A percentile compares a stretch with the other conserved stretches of the same genome.
Evolutionary conservation across 148 eudicot species (phyloP).

Genomic region (Vaccinium corymbosum): DNA sequence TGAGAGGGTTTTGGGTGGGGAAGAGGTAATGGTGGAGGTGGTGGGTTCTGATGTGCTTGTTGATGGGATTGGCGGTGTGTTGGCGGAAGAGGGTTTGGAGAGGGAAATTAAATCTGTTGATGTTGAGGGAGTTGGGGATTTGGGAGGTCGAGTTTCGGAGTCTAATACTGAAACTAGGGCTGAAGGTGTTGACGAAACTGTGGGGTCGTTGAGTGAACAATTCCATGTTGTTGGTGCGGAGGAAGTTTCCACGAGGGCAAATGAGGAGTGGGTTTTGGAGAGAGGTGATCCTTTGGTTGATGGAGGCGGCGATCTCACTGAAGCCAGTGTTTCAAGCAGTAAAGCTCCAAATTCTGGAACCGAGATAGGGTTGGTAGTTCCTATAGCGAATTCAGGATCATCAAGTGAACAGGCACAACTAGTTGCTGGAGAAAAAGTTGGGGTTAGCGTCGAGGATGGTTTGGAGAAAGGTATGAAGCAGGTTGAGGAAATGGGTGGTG

Average conservation of each 20-base stretch:
- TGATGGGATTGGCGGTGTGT: conserved; percentile 33
- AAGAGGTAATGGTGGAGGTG: conserved; percentile 55
- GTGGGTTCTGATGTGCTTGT: conserved; percentile 54
- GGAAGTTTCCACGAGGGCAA: conserved; percentile 2
- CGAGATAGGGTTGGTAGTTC: conserved; percentile 7
- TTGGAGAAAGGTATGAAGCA: neutral
- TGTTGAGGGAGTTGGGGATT: conserved; percentile 21
- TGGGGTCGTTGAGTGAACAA: neutral
- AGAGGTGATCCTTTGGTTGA: conserved; percentile 9
- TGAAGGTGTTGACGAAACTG: conserved; percentile 17
- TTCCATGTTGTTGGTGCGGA: conserved; percentile 15
- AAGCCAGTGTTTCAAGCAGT: neutral
- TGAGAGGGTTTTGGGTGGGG: conserved; percentile 19
- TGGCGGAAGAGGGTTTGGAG: conserved; percentile 11
- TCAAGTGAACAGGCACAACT: conserved; percentile 8
- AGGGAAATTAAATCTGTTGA: neutral
- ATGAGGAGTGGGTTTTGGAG: conserved; percentile 7
- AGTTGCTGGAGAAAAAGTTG: conserved; percentile 13
- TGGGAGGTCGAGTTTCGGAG: conserved; percentile 6
- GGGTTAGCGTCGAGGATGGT: neutral
- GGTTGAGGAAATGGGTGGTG: conserved; percentile 13
- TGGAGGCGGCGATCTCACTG: conserved; percentile 15
- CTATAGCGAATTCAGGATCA: conserved; percentile 13
- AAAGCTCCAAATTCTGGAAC: conserved; percentile 17
- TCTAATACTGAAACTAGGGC: neutral